phyloP scores from a whole-genome alignment of 2,329 filamentous ascomycete species.

The Aspergillus phoenicis region DNA sequence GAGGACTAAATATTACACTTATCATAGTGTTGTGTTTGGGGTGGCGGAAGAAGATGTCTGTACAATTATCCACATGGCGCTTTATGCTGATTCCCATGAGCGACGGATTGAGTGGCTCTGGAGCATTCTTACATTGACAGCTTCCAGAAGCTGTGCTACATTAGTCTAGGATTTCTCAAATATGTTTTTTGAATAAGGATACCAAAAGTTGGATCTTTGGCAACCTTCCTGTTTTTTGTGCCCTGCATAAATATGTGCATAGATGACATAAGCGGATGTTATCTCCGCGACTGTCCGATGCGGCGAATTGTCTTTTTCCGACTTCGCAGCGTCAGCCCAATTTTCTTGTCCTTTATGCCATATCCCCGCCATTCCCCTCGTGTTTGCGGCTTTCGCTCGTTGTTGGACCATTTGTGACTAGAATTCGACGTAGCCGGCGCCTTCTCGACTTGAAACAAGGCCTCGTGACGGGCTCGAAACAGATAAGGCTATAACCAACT shows the following conservation, averaged over 20 bases:
- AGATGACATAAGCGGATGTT: conserved; percentile 1
- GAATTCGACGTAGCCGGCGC: neutral
- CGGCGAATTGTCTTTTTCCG: neutral
- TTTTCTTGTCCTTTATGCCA: neutral
- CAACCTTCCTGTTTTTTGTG: neutral
- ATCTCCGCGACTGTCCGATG: neutral
- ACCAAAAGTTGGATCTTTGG: neutral
- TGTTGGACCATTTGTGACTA: neutral
- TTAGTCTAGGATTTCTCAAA: conserved; percentile 13
- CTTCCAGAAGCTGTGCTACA: conserved; percentile 11
- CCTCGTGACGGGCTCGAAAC: neutral
- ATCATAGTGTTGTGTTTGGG: conserved; percentile 1
- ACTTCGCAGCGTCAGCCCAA: neutral
- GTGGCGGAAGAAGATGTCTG: conserved; percentile 6
- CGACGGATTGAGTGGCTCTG: conserved; percentile 5
- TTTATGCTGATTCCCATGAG: conserved; percentile 12
- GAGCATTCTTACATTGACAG: neutral
- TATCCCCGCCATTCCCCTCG: neutral
- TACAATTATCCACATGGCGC: conserved; percentile 14
- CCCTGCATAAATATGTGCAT: neutral
- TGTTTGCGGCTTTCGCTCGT: neutral
- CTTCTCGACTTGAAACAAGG: neutral
- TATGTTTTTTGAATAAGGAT: conserved; percentile 4
- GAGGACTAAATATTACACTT: conserved; percentile 64
- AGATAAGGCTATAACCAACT: neutral